These are phyloP conservation scores for Ciborinia camelliae DNA, from an alignment of 2,329 filamentous ascomycete genomes.

Conservation along the genomic window DNA sequence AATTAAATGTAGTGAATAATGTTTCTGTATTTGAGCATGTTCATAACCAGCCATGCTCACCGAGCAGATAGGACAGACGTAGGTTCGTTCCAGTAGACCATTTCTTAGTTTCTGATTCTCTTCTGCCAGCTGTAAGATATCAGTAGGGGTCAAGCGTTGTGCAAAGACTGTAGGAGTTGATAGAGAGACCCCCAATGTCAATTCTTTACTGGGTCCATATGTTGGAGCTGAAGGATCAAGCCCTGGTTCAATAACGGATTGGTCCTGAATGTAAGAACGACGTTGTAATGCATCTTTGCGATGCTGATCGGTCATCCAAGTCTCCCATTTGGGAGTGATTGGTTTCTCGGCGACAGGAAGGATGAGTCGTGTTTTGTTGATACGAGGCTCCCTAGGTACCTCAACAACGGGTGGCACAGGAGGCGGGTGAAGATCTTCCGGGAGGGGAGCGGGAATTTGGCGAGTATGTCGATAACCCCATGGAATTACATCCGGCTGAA, in stretches of 20 bases:
- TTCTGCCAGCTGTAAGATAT: slow-evolving; percentile 24
- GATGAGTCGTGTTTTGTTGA: slow-evolving; percentile 26
- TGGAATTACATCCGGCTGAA: neutral
- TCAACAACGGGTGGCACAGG: neutral
- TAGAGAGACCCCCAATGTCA: slow-evolving; percentile 21
- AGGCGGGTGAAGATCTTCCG: neutral
- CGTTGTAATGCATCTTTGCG: slow-evolving; percentile 26
- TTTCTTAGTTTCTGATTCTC: slow-evolving; percentile 31
- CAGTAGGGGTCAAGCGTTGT: slow-evolving; percentile 30
- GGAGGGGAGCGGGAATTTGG: neutral
- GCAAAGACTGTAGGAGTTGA: slow-evolving; percentile 28
- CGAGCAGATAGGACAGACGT: slow-evolving; percentile 28
- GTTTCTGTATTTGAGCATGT: slow-evolving; percentile 21
- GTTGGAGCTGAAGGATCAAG: slow-evolving; percentile 27
- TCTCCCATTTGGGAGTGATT: slow-evolving; percentile 21
- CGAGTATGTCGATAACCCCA: slow-evolving; percentile 16
- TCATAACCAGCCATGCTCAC: slow-evolving; percentile 23
- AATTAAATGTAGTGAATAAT: slow-evolving; percentile 26
- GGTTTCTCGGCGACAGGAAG: slow-evolving; percentile 20
- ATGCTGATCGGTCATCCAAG: slow-evolving; percentile 26
- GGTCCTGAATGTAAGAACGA: slow-evolving; percentile 26
- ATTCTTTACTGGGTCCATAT: slow-evolving; percentile 24
- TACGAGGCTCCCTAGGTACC: slow-evolving; percentile 7
- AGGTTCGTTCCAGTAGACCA: slow-evolving; percentile 26
- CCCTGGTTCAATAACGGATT: slow-evolving; percentile 32